phyloP scores from a whole-genome alignment of 495 filamentous ascomycete species.

The Hypoxylon fuscum region DNA sequence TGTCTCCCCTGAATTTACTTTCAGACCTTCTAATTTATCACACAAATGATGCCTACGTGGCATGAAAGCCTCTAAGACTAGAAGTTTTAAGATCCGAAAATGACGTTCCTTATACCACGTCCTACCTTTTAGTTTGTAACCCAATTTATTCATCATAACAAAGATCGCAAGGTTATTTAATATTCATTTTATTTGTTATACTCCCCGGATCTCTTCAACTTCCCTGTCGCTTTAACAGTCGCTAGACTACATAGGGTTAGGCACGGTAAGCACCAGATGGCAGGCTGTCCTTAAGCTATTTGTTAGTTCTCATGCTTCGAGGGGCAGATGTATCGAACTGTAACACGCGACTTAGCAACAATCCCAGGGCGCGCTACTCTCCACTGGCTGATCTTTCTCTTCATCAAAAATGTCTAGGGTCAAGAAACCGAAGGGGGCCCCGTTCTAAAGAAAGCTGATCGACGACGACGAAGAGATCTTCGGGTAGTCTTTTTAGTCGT shows the following conservation, averaged over 20 bases:
- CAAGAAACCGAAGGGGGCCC: constrained; percentile 41
- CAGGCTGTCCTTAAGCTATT: too few species aligned
- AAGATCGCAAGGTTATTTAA: too few species aligned
- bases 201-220: too few species aligned
- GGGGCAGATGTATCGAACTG: too few species aligned
- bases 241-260: too few species aligned
- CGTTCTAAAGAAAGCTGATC: constrained; percentile 22
- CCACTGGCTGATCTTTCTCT: constrained; percentile 44
- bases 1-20: background rate
- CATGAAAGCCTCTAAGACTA: background rate
- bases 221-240: too few species aligned
- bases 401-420: constrained; percentile 50
- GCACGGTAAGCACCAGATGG: too few species aligned
- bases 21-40: background rate
- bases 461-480: constrained; percentile 30
- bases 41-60: background rate
- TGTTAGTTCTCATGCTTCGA: background rate
- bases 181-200: too few species aligned
- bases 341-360: background rate
- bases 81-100: too few species aligned
- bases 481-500: constrained; percentile 34
- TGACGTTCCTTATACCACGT: too few species aligned
- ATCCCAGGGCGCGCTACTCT: constrained; percentile 44
- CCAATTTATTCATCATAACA: too few species aligned
- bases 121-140: too few species aligned